Percentiles rank a stretch among this genome's conserved stretches.
phyloP scores from a whole-genome alignment of 1,284 basidiomycete genomes.

The Polyporus tsugae region DNA sequence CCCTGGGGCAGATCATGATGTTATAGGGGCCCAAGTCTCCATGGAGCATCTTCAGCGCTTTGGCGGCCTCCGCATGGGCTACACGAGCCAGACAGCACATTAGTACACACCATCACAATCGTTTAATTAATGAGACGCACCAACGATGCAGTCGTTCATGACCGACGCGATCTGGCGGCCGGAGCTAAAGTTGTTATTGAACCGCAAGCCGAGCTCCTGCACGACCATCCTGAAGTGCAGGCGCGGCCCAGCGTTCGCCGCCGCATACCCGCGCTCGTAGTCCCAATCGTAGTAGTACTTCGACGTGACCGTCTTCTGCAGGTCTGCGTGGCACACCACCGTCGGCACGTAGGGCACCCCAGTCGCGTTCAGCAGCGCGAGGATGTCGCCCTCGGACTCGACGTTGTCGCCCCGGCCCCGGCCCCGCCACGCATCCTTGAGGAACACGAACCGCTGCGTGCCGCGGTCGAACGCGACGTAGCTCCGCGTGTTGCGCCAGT shows the following conservation, averaged over 20 bases:
- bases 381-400: slow-evolving; percentile 10
- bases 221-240: neutral
- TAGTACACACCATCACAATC: neutral
- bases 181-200: neutral
- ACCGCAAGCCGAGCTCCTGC: neutral
- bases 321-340: slow-evolving; percentile 17
- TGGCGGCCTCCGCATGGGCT: slow-evolving; percentile 16
- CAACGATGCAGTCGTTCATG: neutral
- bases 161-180: neutral
- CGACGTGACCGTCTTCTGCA: neutral
- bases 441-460: slow-evolving; percentile 14
- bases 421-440: slow-evolving; percentile 23
- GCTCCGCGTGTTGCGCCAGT: slow-evolving; percentile 2
- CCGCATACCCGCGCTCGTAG: neutral
- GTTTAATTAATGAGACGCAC: neutral
- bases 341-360: slow-evolving; percentile 18
- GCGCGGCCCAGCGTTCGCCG: neutral
- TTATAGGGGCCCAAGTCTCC: slow-evolving; percentile 16
- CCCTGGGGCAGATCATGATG: slow-evolving; percentile 13
- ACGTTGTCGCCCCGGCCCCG: neutral
- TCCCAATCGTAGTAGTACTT: neutral
- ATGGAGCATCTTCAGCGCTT: slow-evolving; percentile 9
- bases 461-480: slow-evolving; percentile 17
- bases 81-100: neutral
- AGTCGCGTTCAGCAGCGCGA: slow-evolving; percentile 6